Percentiles rank a stretch among this genome's conserved stretches.
These are phyloP conservation scores for Pelargonium myrrhifolium DNA, from an alignment of 441 rosid genomes.

Conservation along the genomic window DNA sequence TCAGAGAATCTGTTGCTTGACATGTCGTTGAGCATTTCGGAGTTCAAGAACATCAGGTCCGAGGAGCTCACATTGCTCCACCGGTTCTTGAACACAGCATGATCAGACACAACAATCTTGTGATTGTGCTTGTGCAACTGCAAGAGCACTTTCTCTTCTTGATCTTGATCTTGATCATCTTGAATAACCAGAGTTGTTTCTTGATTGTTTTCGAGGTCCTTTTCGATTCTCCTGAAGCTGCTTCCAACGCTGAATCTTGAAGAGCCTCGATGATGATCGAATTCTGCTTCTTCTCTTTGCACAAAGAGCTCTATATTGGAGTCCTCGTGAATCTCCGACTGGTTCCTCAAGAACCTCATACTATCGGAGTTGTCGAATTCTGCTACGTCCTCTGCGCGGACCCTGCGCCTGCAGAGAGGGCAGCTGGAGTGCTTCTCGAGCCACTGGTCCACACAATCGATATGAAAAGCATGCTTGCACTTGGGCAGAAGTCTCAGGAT, in stretches of 20 bases:
- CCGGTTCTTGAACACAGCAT: conserved; percentile 48
- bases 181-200: conserved; percentile 19
- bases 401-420: conserved; percentile 50
- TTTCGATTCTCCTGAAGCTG: conserved; percentile 50
- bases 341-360: conserved; percentile 32
- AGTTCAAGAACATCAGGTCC: conserved; percentile 63
- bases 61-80: conserved; percentile 92
- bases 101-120: conserved; percentile 54
- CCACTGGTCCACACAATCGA: conserved; percentile 58
- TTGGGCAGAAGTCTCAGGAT: conserved; percentile 44
- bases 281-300: conserved; percentile 45
- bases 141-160: conserved; percentile 17
- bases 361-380: conserved; percentile 45
- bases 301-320: conserved; percentile 57
- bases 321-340: conserved; percentile 39
- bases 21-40: conserved; percentile 51
- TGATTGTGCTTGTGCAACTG: conserved; percentile 67
- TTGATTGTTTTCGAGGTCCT: background rate
- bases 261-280: conserved; percentile 28
- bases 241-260: conserved; percentile 64
- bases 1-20: conserved; percentile 50
- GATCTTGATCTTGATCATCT: conserved; percentile 6
- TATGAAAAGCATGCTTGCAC: conserved; percentile 61
- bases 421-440: conserved; percentile 58
- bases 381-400: conserved; percentile 41